phyloP scores from a whole-genome alignment of 208 protist genomes.

The Leptomonas pyrrhocoris region DNA sequence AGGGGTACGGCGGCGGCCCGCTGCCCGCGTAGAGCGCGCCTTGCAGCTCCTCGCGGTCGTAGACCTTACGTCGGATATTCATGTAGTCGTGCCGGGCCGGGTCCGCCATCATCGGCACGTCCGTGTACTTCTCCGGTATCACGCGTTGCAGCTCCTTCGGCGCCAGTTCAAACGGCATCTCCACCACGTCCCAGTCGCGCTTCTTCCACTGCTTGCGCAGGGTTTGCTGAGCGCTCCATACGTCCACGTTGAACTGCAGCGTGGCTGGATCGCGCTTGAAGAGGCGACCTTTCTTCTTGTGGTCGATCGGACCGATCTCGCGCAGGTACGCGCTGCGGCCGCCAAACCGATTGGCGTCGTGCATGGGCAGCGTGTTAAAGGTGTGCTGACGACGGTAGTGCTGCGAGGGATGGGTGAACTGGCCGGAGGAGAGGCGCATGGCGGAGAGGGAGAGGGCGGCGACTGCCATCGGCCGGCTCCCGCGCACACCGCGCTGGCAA shows the following conservation, averaged over 20 bases:
- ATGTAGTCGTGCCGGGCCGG: conserved; percentile 59
- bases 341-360: conserved; percentile 88
- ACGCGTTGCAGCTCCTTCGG: conserved; percentile 84
- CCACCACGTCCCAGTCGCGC: conserved; percentile 87
- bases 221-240: conserved; percentile 89
- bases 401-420: conserved; percentile 77
- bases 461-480: neutral
- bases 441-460: conserved; percentile 11
- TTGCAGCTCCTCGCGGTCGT: conserved; percentile 76
- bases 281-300: conserved; percentile 69
- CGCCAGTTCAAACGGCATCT: conserved; percentile 81
- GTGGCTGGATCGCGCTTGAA: conserved; percentile 84
- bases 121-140: conserved; percentile 89
- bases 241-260: conserved; percentile 89
- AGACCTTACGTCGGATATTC: conserved; percentile 88
- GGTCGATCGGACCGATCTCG: conserved; percentile 81
- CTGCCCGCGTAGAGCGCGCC: conserved; percentile 57
- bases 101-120: conserved; percentile 79
- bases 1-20: conserved; percentile 54
- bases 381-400: conserved; percentile 75
- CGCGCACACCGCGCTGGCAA: neutral
- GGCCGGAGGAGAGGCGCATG: conserved; percentile 53
- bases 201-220: conserved; percentile 89
- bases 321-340: conserved; percentile 84
- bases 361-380: conserved; percentile 84